Percentiles rank a stretch among this genome's conserved stretches.
phyloP scores from a whole-genome alignment of 139 green algal genomes.

The Micractinium sp. region DNA sequence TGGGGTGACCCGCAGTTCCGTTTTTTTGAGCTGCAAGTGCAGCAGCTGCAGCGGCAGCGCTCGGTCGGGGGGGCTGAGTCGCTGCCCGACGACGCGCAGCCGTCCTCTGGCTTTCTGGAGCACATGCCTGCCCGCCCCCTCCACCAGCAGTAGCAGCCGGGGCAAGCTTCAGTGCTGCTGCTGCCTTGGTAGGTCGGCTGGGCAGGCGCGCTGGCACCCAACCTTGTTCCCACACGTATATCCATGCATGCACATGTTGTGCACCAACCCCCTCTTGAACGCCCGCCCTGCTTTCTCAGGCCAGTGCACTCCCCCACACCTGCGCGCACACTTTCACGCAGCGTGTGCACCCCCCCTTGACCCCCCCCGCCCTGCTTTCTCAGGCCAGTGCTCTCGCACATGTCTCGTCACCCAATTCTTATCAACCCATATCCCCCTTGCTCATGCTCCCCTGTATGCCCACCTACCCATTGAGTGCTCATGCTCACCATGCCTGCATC shows the following conservation, averaged over 20 bases:
- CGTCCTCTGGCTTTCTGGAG: background rate
- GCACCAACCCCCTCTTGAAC: background rate
- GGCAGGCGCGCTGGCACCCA: background rate
- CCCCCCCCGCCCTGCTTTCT: background rate
- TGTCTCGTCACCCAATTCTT: background rate
- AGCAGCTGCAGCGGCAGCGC: background rate
- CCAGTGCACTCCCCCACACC: background rate
- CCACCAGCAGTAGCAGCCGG: background rate
- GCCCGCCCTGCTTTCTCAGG: background rate
- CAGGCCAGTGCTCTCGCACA: background rate
- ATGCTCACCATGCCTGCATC: background rate
- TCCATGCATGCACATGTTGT: background rate
- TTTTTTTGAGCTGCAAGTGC: constrained; percentile 18
- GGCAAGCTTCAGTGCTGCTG: background rate
- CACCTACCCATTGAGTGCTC: background rate
- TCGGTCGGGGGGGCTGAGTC: background rate
- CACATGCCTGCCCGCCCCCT: background rate
- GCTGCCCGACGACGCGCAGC: background rate
- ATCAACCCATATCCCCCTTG: background rate
- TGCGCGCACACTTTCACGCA: background rate
- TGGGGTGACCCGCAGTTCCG: constrained; percentile 33
- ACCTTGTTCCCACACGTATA: background rate
- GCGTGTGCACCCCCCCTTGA: background rate
- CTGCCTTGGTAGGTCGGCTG: background rate
- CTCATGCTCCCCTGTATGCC: background rate